phyloP scores from a whole-genome alignment of 2,329 filamentous ascomycete genomes.

The Pezicula radicicola region DNA sequence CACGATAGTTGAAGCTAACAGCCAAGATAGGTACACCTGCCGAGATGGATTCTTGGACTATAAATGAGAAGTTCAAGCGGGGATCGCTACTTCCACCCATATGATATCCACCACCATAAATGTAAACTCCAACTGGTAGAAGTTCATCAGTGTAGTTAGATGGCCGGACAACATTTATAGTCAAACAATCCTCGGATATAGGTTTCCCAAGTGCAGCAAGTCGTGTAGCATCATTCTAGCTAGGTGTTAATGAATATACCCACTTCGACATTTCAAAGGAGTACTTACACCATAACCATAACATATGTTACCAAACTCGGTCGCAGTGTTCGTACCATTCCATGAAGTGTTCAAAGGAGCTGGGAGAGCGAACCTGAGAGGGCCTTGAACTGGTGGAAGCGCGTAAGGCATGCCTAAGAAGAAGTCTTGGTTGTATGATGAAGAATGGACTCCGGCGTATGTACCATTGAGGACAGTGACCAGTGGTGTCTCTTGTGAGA shows the following conservation, averaged over 20 bases:
- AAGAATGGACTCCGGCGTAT: not conserved
- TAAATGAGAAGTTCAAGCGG: not conserved
- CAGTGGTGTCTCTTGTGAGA: not conserved
- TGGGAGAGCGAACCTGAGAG: not conserved
- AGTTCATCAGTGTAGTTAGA: not conserved
- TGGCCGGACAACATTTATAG: constrained; percentile 2
- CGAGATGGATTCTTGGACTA: not conserved
- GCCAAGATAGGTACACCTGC: not conserved
- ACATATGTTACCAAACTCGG: not conserved
- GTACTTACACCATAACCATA: constrained; percentile 1
- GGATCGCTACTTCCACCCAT: not conserved
- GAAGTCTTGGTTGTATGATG: constrained; percentile 2
- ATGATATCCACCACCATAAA: not conserved
- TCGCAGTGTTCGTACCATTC: constrained; percentile 1
- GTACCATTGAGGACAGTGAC: constrained; percentile 3
- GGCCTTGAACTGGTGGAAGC: constrained; percentile 3
- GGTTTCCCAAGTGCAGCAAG: not conserved
- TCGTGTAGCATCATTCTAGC: not conserved
- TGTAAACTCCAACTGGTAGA: constrained; percentile 1
- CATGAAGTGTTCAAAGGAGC: not conserved
- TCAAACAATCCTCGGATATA: constrained; percentile 3
- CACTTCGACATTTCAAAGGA: not conserved
- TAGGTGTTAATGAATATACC: not conserved
- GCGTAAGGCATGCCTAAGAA: constrained; percentile 4
- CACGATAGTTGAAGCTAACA: constrained; percentile 3